phyloP scores from a whole-genome alignment of 768 basidiomycete genomes.

The Amanita thiersii region DNA sequence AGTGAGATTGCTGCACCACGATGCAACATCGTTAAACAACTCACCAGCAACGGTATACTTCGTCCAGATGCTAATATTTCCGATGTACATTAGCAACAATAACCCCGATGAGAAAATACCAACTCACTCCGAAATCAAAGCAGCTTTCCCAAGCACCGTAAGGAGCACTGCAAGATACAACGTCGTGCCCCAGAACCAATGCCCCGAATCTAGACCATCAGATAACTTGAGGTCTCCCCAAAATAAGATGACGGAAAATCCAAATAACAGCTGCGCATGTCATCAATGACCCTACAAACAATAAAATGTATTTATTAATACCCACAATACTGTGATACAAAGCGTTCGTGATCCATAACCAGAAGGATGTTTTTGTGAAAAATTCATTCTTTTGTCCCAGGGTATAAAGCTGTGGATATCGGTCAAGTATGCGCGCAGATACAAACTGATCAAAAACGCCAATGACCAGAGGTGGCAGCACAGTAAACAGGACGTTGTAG shows the following conservation, averaged over 20 bases:
- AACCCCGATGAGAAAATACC: neutral
- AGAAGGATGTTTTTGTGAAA: constrained; percentile 86
- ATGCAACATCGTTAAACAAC: constrained; percentile 12
- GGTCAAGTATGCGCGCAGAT: constrained; percentile 90
- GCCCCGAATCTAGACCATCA: constrained; percentile 78
- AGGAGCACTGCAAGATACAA: constrained; percentile 90
- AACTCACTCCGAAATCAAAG: constrained; percentile 91
- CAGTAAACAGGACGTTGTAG: constrained; percentile 94
- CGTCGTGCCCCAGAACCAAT: constrained; percentile 99
- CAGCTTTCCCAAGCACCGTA: constrained; percentile 96
- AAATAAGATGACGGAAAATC: constrained; percentile 84
- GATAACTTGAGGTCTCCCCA: constrained; percentile 86
- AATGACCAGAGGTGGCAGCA: constrained; percentile 94
- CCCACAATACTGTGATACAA: constrained; percentile 83
- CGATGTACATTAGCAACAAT: neutral
- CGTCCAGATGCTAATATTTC: constrained; percentile 79
- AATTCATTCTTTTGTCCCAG: constrained; percentile 93
- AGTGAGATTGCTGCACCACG: constrained; percentile 9
- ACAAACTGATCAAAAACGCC: constrained; percentile 99
- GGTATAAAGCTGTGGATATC: constrained; percentile 93
- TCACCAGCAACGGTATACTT: constrained; percentile 93
- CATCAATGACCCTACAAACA: constrained; percentile 1
- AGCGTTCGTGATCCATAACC: constrained; percentile 87
- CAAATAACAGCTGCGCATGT: constrained; percentile 63
- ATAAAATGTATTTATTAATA: constrained; percentile 3